phyloP scores from a whole-genome alignment of 495 filamentous ascomycete species.

The Aspergillus funiculosus region DNA sequence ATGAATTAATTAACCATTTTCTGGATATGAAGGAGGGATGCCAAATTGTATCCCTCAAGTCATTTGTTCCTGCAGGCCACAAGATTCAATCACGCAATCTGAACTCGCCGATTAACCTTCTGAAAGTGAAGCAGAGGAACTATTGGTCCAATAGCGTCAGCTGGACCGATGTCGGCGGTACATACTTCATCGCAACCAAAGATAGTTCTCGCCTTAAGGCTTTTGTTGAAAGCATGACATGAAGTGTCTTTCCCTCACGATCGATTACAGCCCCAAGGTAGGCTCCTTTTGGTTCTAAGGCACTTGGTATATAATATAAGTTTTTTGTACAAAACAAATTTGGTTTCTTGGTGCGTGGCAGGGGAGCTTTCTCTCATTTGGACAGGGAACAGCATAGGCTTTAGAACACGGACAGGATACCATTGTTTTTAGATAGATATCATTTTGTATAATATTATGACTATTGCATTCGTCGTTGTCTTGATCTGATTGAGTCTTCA shows the following conservation, averaged over 20 bases:
- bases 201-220: conserved; percentile 53
- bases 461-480: too few relatives aligned
- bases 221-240: conserved; percentile 38
- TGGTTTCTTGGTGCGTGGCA: too few relatives aligned
- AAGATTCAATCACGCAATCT: conserved; percentile 63
- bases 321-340: too few relatives aligned
- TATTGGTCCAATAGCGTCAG: conserved; percentile 83
- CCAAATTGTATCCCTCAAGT: conserved; percentile 77
- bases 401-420: too few relatives aligned
- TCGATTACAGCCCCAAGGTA: too few relatives aligned
- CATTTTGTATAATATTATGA: too few relatives aligned
- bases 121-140: conserved; percentile 65
- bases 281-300: too few relatives aligned
- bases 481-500: too few relatives aligned
- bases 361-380: too few relatives aligned
- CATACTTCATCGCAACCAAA: conserved; percentile 83
- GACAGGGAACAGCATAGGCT: too few relatives aligned
- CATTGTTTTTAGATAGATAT: too few relatives aligned
- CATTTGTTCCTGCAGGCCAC: conserved; percentile 68
- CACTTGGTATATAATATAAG: too few relatives aligned
- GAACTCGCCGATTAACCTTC: conserved; percentile 69
- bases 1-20: conserved; percentile 81
- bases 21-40: conserved; percentile 90
- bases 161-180: conserved; percentile 80
- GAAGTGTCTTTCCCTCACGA: conserved; percentile 5